Evolutionary conservation across 345 rosid species (phyloP).

Genomic region (Reutealis trisperma): DNA sequence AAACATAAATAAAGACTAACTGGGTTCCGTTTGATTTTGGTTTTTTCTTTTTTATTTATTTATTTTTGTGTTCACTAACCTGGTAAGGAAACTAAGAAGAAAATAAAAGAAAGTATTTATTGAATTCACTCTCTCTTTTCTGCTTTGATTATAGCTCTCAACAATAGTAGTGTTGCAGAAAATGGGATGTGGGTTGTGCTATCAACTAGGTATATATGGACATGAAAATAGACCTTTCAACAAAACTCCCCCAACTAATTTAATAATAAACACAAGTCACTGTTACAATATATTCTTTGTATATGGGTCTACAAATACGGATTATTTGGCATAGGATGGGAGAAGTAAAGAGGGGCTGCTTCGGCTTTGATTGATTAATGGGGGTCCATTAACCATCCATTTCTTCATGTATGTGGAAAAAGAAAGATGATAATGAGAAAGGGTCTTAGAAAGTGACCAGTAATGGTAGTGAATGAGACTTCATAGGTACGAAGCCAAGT

Average conservation of each 20-base stretch:
- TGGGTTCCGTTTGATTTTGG: conserved; percentile 9
- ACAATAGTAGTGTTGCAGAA: conserved; percentile 41
- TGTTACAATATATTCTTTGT: background rate
- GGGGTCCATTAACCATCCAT: conserved; percentile 38
- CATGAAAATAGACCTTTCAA: conserved; percentile 47
- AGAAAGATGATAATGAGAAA: conserved; percentile 23
- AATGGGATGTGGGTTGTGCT: conserved; percentile 44
- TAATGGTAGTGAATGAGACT: conserved; percentile 25
- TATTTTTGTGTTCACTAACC: conserved; percentile 17
- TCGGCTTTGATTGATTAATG: background rate
- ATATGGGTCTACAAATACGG: background rate
- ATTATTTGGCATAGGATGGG: background rate
- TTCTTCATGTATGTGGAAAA: conserved; percentile 37
- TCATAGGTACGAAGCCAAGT: background rate
- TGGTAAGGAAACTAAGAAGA: conserved; percentile 23
- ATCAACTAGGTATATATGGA: conserved; percentile 39
- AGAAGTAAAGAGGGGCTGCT: background rate
- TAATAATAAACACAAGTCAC: background rate
- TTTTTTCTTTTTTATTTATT: too few relatives aligned
- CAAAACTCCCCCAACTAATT: conserved; percentile 26
- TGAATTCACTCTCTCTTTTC: conserved; percentile 8
- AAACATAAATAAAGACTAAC: background rate
- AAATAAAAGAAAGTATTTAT: conserved; percentile 1
- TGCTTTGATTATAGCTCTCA: conserved; percentile 18
- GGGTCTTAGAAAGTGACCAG: conserved; percentile 31